A percentile compares a stretch with the other conserved stretches of the same genome.
phyloP scores from a whole-genome alignment of 2,329 filamentous ascomycete genomes.

The Diaporthe amygdali region DNA sequence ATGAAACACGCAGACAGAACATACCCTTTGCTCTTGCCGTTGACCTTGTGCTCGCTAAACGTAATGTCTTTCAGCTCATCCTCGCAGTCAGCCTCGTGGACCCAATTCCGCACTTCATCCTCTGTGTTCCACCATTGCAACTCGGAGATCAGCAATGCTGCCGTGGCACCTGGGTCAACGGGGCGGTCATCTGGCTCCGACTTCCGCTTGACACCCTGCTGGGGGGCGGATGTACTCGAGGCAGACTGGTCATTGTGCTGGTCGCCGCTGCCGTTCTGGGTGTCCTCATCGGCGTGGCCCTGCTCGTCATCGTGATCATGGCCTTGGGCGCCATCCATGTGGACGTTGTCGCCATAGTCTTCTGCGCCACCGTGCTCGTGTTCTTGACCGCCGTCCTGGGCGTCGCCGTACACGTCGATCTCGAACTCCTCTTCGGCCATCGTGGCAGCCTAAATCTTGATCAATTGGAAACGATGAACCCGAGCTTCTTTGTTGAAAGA shows the following conservation, averaged over 20 bases:
- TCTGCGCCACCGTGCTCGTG: slow-evolving; percentile 38
- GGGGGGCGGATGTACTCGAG: slow-evolving; percentile 33
- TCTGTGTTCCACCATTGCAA: slow-evolving; percentile 97
- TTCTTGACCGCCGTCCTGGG: slow-evolving; percentile 29
- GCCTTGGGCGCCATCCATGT: slow-evolving; percentile 37
- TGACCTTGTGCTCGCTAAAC: slow-evolving; percentile 98
- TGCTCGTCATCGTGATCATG: slow-evolving; percentile 27
- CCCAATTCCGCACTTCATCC: slow-evolving; percentile 90
- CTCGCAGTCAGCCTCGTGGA: slow-evolving; percentile 79
- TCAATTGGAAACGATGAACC: slow-evolving; percentile 17
- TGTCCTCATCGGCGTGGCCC: slow-evolving; percentile 39
- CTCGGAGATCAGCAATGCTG: slow-evolving; percentile 85
- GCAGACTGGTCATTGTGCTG: slow-evolving; percentile 43
- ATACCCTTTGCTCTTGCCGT: slow-evolving; percentile 98
- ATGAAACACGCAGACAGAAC: slow-evolving; percentile 34
- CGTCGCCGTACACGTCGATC: slow-evolving; percentile 74
- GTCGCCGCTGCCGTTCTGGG: slow-evolving; percentile 45
- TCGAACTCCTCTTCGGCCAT: slow-evolving; percentile 77
- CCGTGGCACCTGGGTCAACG: slow-evolving; percentile 64
- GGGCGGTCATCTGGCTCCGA: slow-evolving; percentile 63
- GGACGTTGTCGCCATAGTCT: slow-evolving; percentile 45
- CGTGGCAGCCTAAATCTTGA: slow-evolving; percentile 29
- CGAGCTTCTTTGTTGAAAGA: slow-evolving; percentile 30
- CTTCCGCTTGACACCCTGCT: slow-evolving; percentile 66
- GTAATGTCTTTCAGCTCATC: slow-evolving; percentile 89